Evolutionary conservation across 805 yeast genomes (phyloP), one percentile per base, ranked within the genome.

Genomic region (Wickerhamomyces hampshirensis): DNA sequence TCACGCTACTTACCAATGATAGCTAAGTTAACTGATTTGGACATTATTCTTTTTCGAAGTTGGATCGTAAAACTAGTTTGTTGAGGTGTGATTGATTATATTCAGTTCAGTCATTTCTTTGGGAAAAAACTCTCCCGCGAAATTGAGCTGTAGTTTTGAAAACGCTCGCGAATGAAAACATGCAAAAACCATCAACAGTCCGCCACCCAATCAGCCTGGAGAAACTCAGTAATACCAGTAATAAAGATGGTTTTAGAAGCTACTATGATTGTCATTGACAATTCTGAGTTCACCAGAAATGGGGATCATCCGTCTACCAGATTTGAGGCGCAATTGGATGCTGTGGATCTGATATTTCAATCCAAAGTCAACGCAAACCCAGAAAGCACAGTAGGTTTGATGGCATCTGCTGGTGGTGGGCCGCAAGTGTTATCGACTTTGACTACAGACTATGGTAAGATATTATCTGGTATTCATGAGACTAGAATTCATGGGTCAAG

Each of bases 231-330:
- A n/a, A n/a, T n/a, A n/a, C n/a, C n/a, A n/a, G n/a, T n/a, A n/a
- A n/a, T n/a, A n/a, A 44, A 55, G 37, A 88, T 88, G 97, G 96
- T 83, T 46, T 74, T 89, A 53, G 98, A 93, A 65, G 98, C 98
- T 45, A 84, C 96, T 12, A 89, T 93, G 84, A 75, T 93, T 44
- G 86, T 88, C 55, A 75, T 93, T 56, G 99, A 93, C 69, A 91
- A 88, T 70, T 87, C 96, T 35, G 98, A 93, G 66, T 91, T 73
- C 62, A 84, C 89, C 77, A 74, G 98, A 54, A 93, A 93, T 58
- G 98, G 98, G 23, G 98, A 93, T 60, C 93, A 81, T 55, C 73
- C 84, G 26, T 78, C 94, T 13, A 80, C 89, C 12, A 73, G 98
- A 53, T 89, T 80, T 57, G 94, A 84, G 46, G 96, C 98, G 2